These are phyloP conservation scores for Urtica urens DNA, from an alignment of 306 rosid genomes.

Conservation along the genomic window DNA sequence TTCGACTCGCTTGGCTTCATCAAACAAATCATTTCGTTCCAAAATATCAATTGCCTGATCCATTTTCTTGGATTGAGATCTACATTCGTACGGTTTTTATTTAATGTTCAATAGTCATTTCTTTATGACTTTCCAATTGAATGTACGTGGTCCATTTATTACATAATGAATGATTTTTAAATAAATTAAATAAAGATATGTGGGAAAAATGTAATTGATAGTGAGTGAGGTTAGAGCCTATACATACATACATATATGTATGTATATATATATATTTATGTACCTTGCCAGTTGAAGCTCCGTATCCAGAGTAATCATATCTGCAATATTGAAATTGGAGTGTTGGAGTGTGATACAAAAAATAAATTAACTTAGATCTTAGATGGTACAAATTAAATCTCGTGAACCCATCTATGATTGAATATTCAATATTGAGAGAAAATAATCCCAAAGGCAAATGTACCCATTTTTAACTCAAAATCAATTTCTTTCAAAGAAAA, in stretches of 20 bases:
- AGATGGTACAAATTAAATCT: no score
- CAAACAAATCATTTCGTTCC: conserved; percentile 8
- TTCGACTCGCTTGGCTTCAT: conserved; percentile 91
- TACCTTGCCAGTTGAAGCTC: conserved; percentile 98
- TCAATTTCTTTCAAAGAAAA: no score
- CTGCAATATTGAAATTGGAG: conserved; percentile 42
- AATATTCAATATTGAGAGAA: no score
- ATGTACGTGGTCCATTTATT: not conserved
- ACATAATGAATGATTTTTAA: not conserved
- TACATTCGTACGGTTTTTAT: not conserved
- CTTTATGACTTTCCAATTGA: not conserved
- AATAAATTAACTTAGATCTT: no score
- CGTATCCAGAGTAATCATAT: conserved; percentile 96
- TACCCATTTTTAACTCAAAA: no score
- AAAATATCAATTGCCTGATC: not conserved
- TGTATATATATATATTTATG: not conserved
- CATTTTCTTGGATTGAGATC: not conserved
- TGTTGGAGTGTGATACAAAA: no score
- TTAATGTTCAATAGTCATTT: not conserved
- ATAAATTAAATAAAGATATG: not conserved
- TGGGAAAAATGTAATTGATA: no score
- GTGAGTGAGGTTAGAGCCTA: no score
- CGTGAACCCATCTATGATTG: no score
- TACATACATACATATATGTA: not conserved
- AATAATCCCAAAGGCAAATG: no score